Evolutionary conservation across 805 yeast species (phyloP).

Genomic region (Zygoascus bituminiphila): DNA sequence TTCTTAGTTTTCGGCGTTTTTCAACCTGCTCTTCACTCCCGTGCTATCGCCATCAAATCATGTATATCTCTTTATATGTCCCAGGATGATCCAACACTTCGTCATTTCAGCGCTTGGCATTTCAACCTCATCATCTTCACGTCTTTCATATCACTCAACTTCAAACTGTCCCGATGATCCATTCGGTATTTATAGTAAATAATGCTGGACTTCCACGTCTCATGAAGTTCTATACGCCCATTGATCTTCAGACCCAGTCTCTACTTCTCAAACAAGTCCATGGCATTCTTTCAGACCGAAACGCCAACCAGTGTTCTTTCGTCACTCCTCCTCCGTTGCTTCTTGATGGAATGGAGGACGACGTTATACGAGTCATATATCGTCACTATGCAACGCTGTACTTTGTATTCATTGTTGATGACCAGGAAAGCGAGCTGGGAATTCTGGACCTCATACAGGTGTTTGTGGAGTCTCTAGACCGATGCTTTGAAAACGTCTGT

Average conservation of each 20-base stretch:
- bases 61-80: too few species aligned
- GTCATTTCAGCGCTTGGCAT: too few species aligned
- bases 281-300: slow-evolving; percentile 62
- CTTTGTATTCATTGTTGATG: slow-evolving; percentile 92
- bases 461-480: slow-evolving; percentile 88
- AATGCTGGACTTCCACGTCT: slow-evolving; percentile 85
- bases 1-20: too few species aligned
- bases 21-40: too few species aligned
- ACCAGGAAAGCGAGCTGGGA: slow-evolving; percentile 90
- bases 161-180: too few species aligned
- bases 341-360: slow-evolving; percentile 45
- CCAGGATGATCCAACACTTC: too few species aligned
- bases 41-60: too few species aligned
- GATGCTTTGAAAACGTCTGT: slow-evolving; percentile 89
- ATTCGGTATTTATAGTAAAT: slow-evolving; percentile 79
- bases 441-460: slow-evolving; percentile 91
- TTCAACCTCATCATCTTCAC: too few species aligned
- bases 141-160: too few species aligned
- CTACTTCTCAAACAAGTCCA: slow-evolving; percentile 73
- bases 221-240: slow-evolving; percentile 85
- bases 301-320: slow-evolving; percentile 76
- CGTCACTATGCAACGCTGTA: slow-evolving; percentile 93
- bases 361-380: slow-evolving; percentile 77
- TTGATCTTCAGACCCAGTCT: slow-evolving; percentile 76
- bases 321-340: slow-evolving; percentile 80